These are phyloP conservation scores for Brassica cretica DNA, from an alignment of 345 rosid species.

Conservation along the genomic window DNA sequence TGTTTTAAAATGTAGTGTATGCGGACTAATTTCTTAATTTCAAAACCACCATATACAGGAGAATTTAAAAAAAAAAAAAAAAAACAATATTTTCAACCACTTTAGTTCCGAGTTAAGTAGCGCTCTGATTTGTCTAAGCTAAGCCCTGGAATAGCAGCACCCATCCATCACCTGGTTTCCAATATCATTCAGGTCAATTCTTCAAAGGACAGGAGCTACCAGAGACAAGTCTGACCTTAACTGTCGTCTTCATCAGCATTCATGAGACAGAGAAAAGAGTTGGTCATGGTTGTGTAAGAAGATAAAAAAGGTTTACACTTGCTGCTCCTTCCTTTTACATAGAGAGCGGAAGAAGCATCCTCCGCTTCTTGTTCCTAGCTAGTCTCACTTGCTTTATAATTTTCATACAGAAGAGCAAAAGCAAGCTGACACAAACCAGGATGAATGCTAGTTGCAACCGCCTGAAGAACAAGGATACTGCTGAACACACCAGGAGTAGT, in stretches of 20 bases:
- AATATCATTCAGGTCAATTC: not conserved
- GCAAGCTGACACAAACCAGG: conserved; percentile 67
- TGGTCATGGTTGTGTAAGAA: conserved; percentile 16
- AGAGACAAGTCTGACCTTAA: not conserved
- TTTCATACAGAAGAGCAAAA: conserved; percentile 82
- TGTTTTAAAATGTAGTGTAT: no score
- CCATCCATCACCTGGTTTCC: not conserved
- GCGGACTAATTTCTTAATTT: not conserved
- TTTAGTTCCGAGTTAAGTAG: not conserved
- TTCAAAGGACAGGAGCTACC: not conserved
- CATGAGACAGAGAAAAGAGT: not conserved
- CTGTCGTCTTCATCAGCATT: conserved; percentile 13
- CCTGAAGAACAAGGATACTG: conserved; percentile 82
- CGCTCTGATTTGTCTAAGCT: not conserved
- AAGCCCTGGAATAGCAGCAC: not conserved
- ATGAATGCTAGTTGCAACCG: conserved; percentile 66
- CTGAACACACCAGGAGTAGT: conserved; percentile 93
- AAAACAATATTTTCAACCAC: not conserved
- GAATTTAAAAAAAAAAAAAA: not conserved
- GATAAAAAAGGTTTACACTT: conserved; percentile 13
- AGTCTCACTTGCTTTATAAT: conserved; percentile 76
- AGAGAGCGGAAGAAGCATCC: conserved; percentile 98
- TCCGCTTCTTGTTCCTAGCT: conserved; percentile 84
- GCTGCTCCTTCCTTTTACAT: conserved; percentile 47
- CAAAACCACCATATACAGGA: not conserved